Conservation (phyloP, 345 rosid species). For the Gossypium mustelinum region DNA sequence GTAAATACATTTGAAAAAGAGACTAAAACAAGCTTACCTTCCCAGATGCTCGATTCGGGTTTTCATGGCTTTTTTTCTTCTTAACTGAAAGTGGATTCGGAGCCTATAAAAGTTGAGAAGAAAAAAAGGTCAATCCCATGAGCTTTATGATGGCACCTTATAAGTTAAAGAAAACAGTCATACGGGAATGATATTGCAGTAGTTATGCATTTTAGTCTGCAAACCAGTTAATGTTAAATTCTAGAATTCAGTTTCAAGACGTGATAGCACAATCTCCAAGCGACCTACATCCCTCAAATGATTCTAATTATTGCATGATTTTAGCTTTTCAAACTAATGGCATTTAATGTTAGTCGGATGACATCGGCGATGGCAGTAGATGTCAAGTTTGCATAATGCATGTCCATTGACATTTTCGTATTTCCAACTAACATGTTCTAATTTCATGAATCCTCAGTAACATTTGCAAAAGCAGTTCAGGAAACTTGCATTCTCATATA, state of each 20-base stretch:
- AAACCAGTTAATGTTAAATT: background rate
- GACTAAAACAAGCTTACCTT: conserved; percentile 34
- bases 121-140: background rate
- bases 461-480: background rate
- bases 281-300: background rate
- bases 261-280: background rate
- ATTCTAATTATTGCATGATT: background rate
- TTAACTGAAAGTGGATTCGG: conserved; percentile 83
- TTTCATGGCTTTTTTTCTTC: conserved; percentile 57
- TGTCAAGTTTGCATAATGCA: background rate
- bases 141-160: background rate
- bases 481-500: background rate
- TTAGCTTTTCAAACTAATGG: background rate
- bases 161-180: background rate
- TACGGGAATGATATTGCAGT: background rate
- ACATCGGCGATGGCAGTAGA: background rate
- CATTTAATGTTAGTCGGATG: background rate
- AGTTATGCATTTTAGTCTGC: background rate
- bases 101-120: conserved; percentile 45
- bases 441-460: background rate
- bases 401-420: background rate
- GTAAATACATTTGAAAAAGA: background rate
- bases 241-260: background rate
- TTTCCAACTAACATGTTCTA: background rate
- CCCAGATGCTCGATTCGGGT: conserved; percentile 23